phyloP scores from a whole-genome alignment of 164 flowering plant genomes.

The Tinospora cordifolia region DNA sequence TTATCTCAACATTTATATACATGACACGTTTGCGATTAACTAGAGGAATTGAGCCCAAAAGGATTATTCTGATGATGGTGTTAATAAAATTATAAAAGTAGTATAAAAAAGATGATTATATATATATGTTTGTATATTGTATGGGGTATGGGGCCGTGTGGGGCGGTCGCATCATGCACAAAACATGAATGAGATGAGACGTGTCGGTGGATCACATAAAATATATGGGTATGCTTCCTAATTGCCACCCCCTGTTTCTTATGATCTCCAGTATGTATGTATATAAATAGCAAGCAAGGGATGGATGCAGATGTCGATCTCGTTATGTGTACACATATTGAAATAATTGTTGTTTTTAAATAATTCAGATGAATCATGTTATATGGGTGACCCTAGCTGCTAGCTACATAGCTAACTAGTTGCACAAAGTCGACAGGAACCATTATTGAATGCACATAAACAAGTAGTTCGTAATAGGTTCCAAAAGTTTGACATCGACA shows the following conservation, averaged over 20 bases:
- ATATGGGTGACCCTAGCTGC: conserved; percentile 3
- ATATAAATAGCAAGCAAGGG: not conserved
- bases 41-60: too few species aligned
- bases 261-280: not conserved
- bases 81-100: too few species aligned
- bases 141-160: not conserved
- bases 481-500: conserved; percentile 23
- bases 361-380: conserved; percentile 9
- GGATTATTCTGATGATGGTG: not conserved
- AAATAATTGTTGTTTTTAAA: not conserved
- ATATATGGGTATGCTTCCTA: not conserved
- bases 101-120: not conserved
- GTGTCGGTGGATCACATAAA: conserved; percentile 10
- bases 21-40: too few species aligned
- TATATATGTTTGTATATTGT: not conserved
- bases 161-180: conserved; percentile 1
- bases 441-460: conserved; percentile 13
- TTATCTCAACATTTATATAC: too few species aligned
- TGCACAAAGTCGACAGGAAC: conserved; percentile 13
- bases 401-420: not conserved
- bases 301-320: too few species aligned
- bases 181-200: not conserved
- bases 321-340: not conserved
- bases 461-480: not conserved
- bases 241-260: not conserved